Base-by-base conservation (phyloP, 495 filamentous ascomycete genomes). In the Trichoderma gamsii region DNA sequence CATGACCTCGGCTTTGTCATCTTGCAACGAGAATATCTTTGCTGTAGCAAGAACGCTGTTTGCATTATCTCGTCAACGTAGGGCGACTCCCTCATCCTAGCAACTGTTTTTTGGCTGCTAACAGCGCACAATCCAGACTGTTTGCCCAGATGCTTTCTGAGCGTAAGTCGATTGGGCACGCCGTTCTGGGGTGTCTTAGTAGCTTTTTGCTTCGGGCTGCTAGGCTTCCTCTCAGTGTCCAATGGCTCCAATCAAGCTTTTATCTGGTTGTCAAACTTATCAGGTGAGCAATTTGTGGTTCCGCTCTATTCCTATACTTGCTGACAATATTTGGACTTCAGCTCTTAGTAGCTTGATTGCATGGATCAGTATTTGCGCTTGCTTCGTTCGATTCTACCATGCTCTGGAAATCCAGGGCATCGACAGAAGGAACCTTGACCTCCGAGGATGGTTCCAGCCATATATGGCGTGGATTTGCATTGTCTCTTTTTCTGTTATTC, bases 401-500 rank as follows among this genome's bases (percentile, higher is more conserved):
- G 56, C 56, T 9, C 56, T 61, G 0, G 3, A 27, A 32, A 15
- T 61, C 16, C 56, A 61, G 56, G 56, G 56, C 16, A 61, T 61
- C 11, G 56, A 61, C 16, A 27, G 56, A 35, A 61, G 16, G 56
- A 61, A 61, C 16, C 56, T 61, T 25, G 56, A 61, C n/a, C 56
- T 61, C 25, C 25, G 56, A 32, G 56, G 56, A 7, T 61, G 56
- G 56, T 61, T 61, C 25, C 56, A 61, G 56, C 56, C 56, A 9
- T 61, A 61, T 25, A 61, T 61, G 56, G 56, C 56, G 3, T 61
- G 56, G 56, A 61, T 32, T 32, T 61, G 56, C 56, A 61, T 61
- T 23, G 27, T 61, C n/a, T 15, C 16, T 12, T 61, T 61, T 61
- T 4, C 56, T 7, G 7, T 61, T 61, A 61, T 61, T 11, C 27